Conservation (phyloP, 805 yeast genomes). For the Sugiyamaella mastotermitis region DNA sequence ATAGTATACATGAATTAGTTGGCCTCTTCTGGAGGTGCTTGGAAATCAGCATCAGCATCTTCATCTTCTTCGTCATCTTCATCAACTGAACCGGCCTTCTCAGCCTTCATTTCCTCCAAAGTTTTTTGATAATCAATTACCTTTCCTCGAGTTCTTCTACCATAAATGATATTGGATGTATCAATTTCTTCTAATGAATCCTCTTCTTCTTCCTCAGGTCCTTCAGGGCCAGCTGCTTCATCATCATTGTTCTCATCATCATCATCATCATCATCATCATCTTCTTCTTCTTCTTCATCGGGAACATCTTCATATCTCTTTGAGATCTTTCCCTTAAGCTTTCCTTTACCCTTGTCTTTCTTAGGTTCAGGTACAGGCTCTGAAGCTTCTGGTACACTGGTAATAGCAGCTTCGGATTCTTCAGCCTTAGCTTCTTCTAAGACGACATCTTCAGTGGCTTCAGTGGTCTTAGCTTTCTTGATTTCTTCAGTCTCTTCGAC, state of each 20-base stretch:
- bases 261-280: slow-evolving; percentile 29
- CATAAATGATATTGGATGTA: slow-evolving; percentile 71
- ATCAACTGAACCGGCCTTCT: slow-evolving; percentile 39
- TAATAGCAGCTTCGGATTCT: slow-evolving; percentile 12
- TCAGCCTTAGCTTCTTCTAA: slow-evolving; percentile 10
- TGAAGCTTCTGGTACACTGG: slow-evolving; percentile 6
- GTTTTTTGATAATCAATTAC: slow-evolving; percentile 81
- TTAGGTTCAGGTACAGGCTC: slow-evolving; percentile 9
- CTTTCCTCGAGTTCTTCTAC: slow-evolving; percentile 82
- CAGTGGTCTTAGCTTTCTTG: slow-evolving; percentile 2
- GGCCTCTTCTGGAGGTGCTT: slow-evolving; percentile 30
- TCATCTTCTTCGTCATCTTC: slow-evolving; percentile 40
- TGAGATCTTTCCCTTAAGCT: slow-evolving; percentile 21
- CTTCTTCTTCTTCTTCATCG: slow-evolving; percentile 41
- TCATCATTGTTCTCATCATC: slow-evolving; percentile 42
- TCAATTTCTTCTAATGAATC: slow-evolving; percentile 80
- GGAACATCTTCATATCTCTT: slow-evolving; percentile 47
- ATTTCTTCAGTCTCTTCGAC: slow-evolving; percentile 13
- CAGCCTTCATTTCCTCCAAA: slow-evolving; percentile 59
- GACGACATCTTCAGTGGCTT: slow-evolving; percentile 11
- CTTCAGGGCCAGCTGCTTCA: slow-evolving; percentile 35
- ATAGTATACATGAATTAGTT: no score
- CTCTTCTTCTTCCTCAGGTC: slow-evolving; percentile 57
- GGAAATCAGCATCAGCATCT: slow-evolving; percentile 48
- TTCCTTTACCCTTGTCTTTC: slow-evolving; percentile 20